Evolutionary conservation across 371 early-diverging fungal species (phyloP).

Genomic region (Haplosporangium sp.): DNA sequence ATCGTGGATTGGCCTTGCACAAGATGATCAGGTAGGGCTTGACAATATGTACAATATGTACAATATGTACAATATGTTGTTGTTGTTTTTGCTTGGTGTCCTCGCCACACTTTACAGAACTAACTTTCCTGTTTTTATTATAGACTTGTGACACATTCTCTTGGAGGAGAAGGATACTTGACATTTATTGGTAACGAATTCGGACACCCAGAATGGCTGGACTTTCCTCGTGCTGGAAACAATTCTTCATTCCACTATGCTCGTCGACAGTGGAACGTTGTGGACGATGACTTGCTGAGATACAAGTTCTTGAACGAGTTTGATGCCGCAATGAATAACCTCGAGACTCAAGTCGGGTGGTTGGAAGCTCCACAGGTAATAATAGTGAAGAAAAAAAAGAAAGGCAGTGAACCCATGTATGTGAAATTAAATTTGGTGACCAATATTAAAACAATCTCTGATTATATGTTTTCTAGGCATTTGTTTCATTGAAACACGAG

Average conservation of each 20-base stretch:
- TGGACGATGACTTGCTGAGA: conserved; percentile 86
- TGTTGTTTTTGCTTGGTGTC: neutral
- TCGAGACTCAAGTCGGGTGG: conserved; percentile 82
- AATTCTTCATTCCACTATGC: conserved; percentile 93
- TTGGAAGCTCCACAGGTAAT: conserved; percentile 69
- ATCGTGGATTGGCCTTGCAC: conserved; percentile 94
- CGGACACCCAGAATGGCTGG: conserved; percentile 99
- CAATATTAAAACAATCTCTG: too few species aligned
- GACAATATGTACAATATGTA: too few species aligned
- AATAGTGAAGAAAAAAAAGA: neutral
- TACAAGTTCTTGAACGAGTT: conserved; percentile 94
- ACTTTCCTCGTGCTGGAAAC: conserved; percentile 96
- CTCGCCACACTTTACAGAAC: neutral
- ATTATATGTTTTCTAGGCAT: conserved; percentile 57
- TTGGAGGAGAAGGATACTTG: conserved; percentile 96
- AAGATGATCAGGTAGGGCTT: conserved; percentile 89
- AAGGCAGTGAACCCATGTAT: neutral
- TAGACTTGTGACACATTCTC: conserved; percentile 82
- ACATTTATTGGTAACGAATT: conserved; percentile 98
- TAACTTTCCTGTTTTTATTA: neutral
- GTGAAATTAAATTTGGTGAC: too few species aligned
- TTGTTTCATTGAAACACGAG: conserved; percentile 91
- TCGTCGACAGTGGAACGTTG: conserved; percentile 93
- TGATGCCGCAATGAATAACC: conserved; percentile 85
- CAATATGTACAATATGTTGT: neutral